These are phyloP conservation scores for Trametes pubescens DNA, from an alignment of 1,284 basidiomycete species.

Conservation along the genomic window DNA sequence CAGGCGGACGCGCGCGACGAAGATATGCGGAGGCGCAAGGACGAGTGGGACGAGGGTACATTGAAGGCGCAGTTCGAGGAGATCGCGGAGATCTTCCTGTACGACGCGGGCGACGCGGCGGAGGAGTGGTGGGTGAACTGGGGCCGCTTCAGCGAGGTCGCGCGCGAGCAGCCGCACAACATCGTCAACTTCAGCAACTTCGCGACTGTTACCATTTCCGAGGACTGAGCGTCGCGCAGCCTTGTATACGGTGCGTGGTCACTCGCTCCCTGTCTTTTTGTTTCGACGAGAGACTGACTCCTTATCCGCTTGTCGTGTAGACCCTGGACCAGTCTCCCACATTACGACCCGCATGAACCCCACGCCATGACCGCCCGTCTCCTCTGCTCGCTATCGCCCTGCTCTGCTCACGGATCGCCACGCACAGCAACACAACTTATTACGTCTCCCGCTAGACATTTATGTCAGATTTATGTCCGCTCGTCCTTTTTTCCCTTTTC, in stretches of 20 bases:
- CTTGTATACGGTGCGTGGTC: not conserved
- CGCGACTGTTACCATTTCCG: conserved; percentile 22
- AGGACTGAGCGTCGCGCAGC: conserved; percentile 9
- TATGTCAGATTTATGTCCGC: not conserved
- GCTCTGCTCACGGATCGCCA: conserved; percentile 13
- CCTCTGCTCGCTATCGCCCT: conserved; percentile 17
- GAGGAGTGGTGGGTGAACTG: conserved; percentile 49
- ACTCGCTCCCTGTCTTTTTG: not conserved
- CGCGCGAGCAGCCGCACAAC: conserved; percentile 23
- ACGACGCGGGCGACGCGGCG: conserved; percentile 46
- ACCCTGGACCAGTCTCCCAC: not conserved
- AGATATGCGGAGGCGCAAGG: conserved; percentile 41
- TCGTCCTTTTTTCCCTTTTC: not conserved
- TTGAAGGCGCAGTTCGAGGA: conserved; percentile 38
- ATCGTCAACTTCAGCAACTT: conserved; percentile 20
- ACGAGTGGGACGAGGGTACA: conserved; percentile 39
- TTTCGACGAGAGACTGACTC: not conserved
- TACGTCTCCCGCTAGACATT: not conserved
- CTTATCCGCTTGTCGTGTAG: not conserved
- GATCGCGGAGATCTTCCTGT: conserved; percentile 41
- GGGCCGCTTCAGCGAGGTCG: conserved; percentile 38
- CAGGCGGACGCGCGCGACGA: conserved; percentile 49
- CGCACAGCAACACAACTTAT: not conserved
- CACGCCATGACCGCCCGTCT: conserved; percentile 1
- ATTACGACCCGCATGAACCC: conserved; percentile 16